Evolutionary conservation across 345 rosid genomes (phyloP).

Genomic region (Noccaea bulbosa): DNA sequence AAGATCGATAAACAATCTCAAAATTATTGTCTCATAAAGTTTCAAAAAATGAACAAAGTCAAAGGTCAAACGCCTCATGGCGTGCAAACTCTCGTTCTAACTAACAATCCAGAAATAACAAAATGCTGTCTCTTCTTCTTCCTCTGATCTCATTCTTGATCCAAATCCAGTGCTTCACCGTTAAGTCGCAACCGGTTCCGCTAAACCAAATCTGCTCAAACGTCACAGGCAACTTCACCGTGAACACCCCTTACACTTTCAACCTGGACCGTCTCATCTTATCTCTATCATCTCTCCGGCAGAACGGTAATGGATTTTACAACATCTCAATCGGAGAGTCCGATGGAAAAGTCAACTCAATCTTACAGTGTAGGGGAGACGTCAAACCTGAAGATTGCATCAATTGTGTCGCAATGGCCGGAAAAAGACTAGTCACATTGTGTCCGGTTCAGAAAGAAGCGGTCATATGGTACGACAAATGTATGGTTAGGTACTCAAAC

Average conservation of each 20-base stretch:
- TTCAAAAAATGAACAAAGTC: conserved; percentile 20
- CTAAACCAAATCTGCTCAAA: conserved; percentile 34
- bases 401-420: conserved; percentile 41
- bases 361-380: conserved; percentile 56
- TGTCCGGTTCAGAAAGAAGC: conserved; percentile 51
- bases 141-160: conserved; percentile 36
- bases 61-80: conserved; percentile 35
- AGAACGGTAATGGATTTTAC: conserved; percentile 42
- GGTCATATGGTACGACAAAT: conserved; percentile 47
- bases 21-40: background rate
- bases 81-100: conserved; percentile 19
- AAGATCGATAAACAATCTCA: background rate
- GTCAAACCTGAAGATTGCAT: conserved; percentile 39
- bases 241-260: conserved; percentile 39
- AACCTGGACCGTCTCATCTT: conserved; percentile 46
- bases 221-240: conserved; percentile 49
- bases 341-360: conserved; percentile 43
- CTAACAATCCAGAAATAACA: background rate
- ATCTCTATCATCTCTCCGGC: conserved; percentile 37
- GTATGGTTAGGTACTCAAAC: conserved; percentile 56
- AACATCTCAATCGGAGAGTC: conserved; percentile 38
- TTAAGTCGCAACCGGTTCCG: conserved; percentile 39
- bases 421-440: conserved; percentile 21
- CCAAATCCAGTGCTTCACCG: conserved; percentile 33
- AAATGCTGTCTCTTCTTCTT: conserved; percentile 34